Base-by-base conservation (phyloP, 1,139 yeast species). In the Saccharomycopsis hybrid region DNA sequence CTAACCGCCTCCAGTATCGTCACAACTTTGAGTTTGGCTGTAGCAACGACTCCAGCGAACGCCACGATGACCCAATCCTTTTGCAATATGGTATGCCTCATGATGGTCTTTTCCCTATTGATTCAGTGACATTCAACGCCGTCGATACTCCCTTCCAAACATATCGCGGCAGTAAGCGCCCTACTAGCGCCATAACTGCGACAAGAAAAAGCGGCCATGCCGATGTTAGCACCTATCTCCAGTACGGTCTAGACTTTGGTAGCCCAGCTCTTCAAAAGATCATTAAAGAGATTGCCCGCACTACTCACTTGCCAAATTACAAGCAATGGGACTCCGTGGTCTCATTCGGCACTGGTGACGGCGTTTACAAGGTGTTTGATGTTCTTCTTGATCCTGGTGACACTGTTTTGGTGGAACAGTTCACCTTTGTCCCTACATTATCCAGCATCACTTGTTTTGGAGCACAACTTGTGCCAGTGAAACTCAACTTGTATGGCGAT, bases 341-440 rank as follows among this genome's bases (percentile, higher is more conserved):
- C 28, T 71, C 82, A 42, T 72, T 73, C 24, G 89, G 89, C n/a
- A 82, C 85, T 3, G 81, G 84, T 37, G 88, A 82, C 59, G 81
- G 85, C 1, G 66, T 81, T 55, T 78, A 76, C 59, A 78, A 82
- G 56, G 72, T 78, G 9, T 71, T 76, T 40, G 82, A 83, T 57
- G 71, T 77, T 29, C 61, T 82, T 29, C 66, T 81, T 48, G 78
- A 82, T 57, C 65, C 67, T 2, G 78, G 72, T 30, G 85, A 81
- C 56, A 73, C 80, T 0, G 68, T 82, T 18, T 64, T 83, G 54
- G 69, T 80, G 54, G 89, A 82, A 57, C 86, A 80, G 58, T 78
- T 78, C 61, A 78, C 85, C 0, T 80, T 79, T 62, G 70, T 79
- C 2, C 84, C 83, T 1, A 72, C 77, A 48, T 66, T 78, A 53